A percentile compares a stretch with the other conserved stretches of the same genome.
These are phyloP conservation scores for Ceratocystiopsis brevicomis DNA, from an alignment of 2,329 filamentous ascomycete species.

Conservation along the genomic window DNA sequence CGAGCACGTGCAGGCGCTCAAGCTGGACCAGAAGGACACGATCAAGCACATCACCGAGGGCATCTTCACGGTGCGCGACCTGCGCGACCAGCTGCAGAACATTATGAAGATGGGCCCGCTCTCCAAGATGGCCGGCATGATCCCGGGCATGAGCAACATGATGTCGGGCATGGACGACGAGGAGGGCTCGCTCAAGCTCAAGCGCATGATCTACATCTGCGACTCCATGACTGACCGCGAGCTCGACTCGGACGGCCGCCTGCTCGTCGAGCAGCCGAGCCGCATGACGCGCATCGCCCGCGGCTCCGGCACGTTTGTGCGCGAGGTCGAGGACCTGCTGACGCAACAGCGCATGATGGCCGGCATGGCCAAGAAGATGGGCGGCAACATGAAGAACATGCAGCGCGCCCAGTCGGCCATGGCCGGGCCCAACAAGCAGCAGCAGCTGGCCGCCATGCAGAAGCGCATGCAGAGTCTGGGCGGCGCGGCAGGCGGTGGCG, in stretches of 20 bases:
- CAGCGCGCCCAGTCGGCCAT: slow-evolving; percentile 80
- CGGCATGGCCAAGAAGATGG: slow-evolving; percentile 97
- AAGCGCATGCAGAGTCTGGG: slow-evolving; percentile 89
- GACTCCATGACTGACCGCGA: slow-evolving; percentile 96
- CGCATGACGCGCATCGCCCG: slow-evolving; percentile 82
- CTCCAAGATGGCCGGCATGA: slow-evolving; percentile 97
- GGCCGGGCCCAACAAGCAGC: slow-evolving; percentile 75
- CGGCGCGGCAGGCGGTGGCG: slow-evolving; percentile 42
- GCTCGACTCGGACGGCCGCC: slow-evolving; percentile 84
- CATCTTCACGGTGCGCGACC: slow-evolving; percentile 84
- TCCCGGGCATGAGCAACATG: slow-evolving; percentile 80
- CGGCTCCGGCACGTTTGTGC: slow-evolving; percentile 77
- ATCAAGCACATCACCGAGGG: slow-evolving; percentile 98
- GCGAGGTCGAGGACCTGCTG: slow-evolving; percentile 88
- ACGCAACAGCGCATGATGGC: slow-evolving; percentile 98
- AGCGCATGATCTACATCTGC: slow-evolving; percentile 97
- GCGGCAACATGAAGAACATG: slow-evolving; percentile 95
- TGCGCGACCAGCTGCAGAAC: slow-evolving; percentile 86
- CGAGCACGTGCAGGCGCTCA: slow-evolving; percentile 89
- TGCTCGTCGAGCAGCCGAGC: slow-evolving; percentile 80
- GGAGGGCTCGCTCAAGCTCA: slow-evolving; percentile 80
- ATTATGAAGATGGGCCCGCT: slow-evolving; percentile 99
- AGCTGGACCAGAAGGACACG: slow-evolving; percentile 93
- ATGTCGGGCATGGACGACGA: slow-evolving; percentile 96
- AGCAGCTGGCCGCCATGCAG: slow-evolving; percentile 94